phyloP scores from a whole-genome alignment of 768 basidiomycete species.

The Leccinum boreale region DNA sequence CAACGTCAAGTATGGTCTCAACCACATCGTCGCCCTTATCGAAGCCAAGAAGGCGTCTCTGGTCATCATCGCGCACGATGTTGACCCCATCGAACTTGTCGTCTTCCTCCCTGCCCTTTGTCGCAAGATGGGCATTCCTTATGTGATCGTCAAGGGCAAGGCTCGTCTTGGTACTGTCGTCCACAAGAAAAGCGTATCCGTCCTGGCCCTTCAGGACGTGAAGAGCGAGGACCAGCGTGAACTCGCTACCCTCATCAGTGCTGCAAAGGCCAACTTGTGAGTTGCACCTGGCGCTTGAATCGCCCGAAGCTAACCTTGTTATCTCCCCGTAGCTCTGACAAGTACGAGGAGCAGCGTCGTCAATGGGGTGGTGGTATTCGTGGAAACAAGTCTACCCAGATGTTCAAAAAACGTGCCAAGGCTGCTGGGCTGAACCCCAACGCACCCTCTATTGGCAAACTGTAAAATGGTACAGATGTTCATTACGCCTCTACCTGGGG shows the following conservation, averaged over 20 bases:
- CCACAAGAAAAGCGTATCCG: conserved; percentile 97
- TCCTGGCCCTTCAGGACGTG: conserved; percentile 90
- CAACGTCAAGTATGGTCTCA: conserved; percentile 94
- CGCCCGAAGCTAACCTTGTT: conserved; percentile 1
- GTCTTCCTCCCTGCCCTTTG: conserved; percentile 97
- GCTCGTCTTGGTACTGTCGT: conserved; percentile 97
- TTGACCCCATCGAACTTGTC: conserved; percentile 98
- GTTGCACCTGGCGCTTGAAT: conserved; percentile 30
- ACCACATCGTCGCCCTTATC: conserved; percentile 92
- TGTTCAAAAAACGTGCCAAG: conserved; percentile 93
- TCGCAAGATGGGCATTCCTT: conserved; percentile 99
- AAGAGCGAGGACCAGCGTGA: conserved; percentile 92
- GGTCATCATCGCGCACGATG: conserved; percentile 95
- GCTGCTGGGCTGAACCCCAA: conserved; percentile 69
- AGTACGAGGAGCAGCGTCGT: conserved; percentile 88
- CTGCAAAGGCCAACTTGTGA: conserved; percentile 96
- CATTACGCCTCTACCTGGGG: background rate
- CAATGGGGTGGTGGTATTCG: conserved; percentile 96
- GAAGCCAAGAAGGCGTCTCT: conserved; percentile 98
- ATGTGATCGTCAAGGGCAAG: conserved; percentile 98
- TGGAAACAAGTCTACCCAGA: conserved; percentile 92
- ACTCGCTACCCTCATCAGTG: conserved; percentile 86
- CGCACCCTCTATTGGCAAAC: conserved; percentile 58
- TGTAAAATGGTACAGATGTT: conserved; percentile 38
- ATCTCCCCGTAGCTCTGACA: conserved; percentile 60